Base-by-base conservation (phyloP, 148 eudicot genomes). In the Rheum nobile region DNA sequence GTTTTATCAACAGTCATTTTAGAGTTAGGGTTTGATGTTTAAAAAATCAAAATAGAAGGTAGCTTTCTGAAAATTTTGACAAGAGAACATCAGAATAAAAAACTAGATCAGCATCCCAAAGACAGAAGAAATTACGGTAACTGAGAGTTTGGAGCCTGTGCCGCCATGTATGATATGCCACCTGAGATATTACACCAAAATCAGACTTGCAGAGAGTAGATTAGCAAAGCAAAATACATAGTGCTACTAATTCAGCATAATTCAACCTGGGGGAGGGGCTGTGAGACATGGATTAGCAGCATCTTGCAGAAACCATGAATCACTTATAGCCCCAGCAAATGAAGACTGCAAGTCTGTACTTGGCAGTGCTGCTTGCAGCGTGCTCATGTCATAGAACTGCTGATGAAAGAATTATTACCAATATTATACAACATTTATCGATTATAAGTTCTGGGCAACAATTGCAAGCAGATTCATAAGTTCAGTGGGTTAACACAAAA, bases 361-460 rank as follows among this genome's bases (percentile, higher is more conserved):
- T 19, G 98, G 96, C 34, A 93, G 78, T 47, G 87, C 87, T 68
- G 86, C 82, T 81, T 89, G 90, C 82, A 93, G 73, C 67, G 92
- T 83, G 78, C 83, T 83, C 96, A 89, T 90, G 85, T 86, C 87
- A 84, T 87, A 78, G 76, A 86, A 90, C 88, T 93, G 88, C 77
- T 61, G 37, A 65, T 32, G 41, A 17, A 65, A 65, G 70, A 65
- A 65, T 16, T 14, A 5, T 65, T 14, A 14, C 21, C 38, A 65
- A 34, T 32, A 17, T 16, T 10, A 17, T 14, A 13, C 39, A 13
- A 4, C 38, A 29, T 38, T 1, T 65, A 31, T 32, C 28, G 34
- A 37, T 65, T 32, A 65, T 31, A 31, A 34, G 39, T 32, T 65
- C 70, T 65, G 41, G 32, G 32, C 68, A 32, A 32, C 21, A 24